Conservation (phyloP, 75 land plant species). For the Chamaecyparis obtusa region DNA sequence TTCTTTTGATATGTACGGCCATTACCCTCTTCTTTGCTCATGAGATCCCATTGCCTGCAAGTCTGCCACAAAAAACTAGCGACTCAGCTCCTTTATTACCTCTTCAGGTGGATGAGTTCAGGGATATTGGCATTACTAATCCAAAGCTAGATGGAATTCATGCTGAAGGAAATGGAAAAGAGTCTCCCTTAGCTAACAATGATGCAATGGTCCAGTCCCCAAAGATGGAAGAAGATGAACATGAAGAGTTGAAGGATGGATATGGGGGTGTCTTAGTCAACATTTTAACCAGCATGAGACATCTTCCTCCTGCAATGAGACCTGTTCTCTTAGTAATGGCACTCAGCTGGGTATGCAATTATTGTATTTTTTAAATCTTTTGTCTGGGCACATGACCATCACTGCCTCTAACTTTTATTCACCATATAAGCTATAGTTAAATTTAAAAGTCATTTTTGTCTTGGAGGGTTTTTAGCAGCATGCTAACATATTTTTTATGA, state of each 20-base stretch:
- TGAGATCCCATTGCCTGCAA: constrained; percentile 50
- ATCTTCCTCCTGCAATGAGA: constrained; percentile 89
- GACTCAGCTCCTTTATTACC: constrained; percentile 73
- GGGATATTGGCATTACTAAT: constrained; percentile 4
- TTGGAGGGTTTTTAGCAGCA: neutral
- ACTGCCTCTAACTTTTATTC: neutral
- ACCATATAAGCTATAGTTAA: neutral
- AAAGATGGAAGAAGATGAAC: constrained; percentile 19
- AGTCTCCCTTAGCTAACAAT: neutral
- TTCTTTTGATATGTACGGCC: constrained; percentile 68
- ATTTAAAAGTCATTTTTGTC: neutral
- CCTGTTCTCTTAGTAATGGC: constrained; percentile 89
- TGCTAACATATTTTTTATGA: constrained; percentile 12
- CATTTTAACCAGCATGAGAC: constrained; percentile 76
- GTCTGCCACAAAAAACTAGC: constrained; percentile 20
- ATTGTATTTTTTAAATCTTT: neutral
- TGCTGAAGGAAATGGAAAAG: neutral
- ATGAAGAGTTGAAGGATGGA: constrained; percentile 46
- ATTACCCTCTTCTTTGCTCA: constrained; percentile 77
- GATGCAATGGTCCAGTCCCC: neutral
- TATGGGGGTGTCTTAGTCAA: constrained; percentile 84
- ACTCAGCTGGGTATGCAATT: constrained; percentile 77
- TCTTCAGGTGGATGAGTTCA: constrained; percentile 24
- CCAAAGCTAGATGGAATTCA: constrained; percentile 6
- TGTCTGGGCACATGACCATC: neutral